These are phyloP conservation scores for Lepidium sativum DNA, from an alignment of 345 rosid species.

Conservation along the genomic window DNA sequence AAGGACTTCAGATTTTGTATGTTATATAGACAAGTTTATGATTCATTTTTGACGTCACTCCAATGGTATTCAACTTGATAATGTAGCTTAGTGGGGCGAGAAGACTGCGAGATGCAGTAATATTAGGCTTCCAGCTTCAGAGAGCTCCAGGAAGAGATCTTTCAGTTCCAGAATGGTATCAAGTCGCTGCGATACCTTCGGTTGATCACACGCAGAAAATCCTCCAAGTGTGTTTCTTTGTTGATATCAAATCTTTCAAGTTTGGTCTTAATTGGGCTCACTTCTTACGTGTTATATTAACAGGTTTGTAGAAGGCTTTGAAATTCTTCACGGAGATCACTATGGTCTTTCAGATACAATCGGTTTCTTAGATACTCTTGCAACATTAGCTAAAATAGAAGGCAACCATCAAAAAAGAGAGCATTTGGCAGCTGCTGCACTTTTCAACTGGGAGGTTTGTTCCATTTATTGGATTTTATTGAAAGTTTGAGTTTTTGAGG, in stretches of 20 bases:
- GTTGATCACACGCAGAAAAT: conserved; percentile 21
- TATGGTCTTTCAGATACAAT: conserved; percentile 68
- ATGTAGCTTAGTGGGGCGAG: conserved; percentile 80
- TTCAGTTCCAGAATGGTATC: conserved; percentile 87
- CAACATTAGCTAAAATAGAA: conserved; percentile 43
- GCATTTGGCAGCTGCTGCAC: conserved; percentile 72
- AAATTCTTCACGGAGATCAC: conserved; percentile 74
- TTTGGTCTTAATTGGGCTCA: not conserved
- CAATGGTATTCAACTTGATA: not conserved
- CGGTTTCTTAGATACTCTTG: conserved; percentile 58
- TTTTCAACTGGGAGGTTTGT: conserved; percentile 82
- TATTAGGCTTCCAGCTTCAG: conserved; percentile 90
- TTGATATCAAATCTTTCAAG: not conserved
- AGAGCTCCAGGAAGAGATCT: conserved; percentile 79
- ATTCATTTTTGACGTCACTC: not conserved
- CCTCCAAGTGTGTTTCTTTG: conserved; percentile 32
- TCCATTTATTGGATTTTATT: not conserved
- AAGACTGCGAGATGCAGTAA: conserved; percentile 83
- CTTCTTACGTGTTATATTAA: not conserved
- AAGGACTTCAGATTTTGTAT: not conserved
- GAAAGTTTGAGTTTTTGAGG: not conserved
- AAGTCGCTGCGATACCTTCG: conserved; percentile 42
- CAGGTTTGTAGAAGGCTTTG: conserved; percentile 61
- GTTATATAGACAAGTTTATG: not conserved
- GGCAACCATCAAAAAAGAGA: conserved; percentile 63